Percentiles rank a stretch among this genome's conserved stretches.
Evolutionary conservation across 805 yeast species (phyloP).

Genomic region (Kazachstania kunashirensis): DNA sequence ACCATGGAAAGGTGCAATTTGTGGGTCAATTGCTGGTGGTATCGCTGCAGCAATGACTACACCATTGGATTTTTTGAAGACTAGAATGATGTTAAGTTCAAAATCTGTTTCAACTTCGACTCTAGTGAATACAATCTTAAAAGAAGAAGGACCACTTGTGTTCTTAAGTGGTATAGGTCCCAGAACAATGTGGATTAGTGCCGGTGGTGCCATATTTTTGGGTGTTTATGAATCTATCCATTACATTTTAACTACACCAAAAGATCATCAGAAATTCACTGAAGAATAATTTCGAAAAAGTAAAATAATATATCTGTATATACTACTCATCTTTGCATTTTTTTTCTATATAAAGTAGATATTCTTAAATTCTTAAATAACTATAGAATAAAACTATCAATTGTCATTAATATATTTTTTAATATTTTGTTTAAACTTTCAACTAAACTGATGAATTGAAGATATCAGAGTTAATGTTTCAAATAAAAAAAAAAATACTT

Average conservation of each 20-base stretch:
- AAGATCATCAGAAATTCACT: too few species aligned
- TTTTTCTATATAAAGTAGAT: too few species aligned
- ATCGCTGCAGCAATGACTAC: constrained; percentile 75
- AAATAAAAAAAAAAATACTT: too few species aligned
- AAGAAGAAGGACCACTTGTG: constrained; percentile 64
- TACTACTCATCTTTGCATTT: too few species aligned
- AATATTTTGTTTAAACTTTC: too few species aligned
- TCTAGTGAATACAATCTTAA: constrained; percentile 44
- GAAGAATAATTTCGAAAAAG: too few species aligned
- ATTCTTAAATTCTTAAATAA: too few species aligned
- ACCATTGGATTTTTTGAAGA: constrained; percentile 70
- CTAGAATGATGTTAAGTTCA: constrained; percentile 71
- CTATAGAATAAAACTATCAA: too few species aligned
- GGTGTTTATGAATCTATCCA: constrained; percentile 81
- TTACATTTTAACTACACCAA: constrained; percentile 7
- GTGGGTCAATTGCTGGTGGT: constrained; percentile 79
- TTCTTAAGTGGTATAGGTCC: constrained; percentile 88
- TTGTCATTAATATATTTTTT: too few species aligned
- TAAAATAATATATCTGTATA: too few species aligned
- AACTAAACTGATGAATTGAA: too few species aligned
- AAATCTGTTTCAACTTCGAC: constrained; percentile 36
- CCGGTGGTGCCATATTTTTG: constrained; percentile 95
- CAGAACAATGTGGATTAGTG: constrained; percentile 93
- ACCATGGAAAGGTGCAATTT: constrained; percentile 70
- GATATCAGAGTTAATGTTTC: too few species aligned